A percentile compares a stretch with the other conserved stretches of the same genome.
These are phyloP conservation scores for Rosa persica DNA, from an alignment of 306 rosid genomes.

Conservation along the genomic window DNA sequence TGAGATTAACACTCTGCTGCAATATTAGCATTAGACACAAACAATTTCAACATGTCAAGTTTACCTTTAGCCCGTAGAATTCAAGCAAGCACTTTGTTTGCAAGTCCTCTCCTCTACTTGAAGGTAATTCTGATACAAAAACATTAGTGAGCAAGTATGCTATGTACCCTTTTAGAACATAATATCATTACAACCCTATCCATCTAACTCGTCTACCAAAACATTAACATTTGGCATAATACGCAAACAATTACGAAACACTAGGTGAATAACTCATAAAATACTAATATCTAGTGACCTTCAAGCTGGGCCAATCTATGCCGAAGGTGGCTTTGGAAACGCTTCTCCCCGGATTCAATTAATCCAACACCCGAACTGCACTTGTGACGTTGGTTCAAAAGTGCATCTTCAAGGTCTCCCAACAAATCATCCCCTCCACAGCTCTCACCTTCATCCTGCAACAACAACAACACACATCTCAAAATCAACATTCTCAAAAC, in stretches of 20 bases:
- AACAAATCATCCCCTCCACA: slow-evolving; percentile 48
- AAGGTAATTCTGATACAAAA: slow-evolving; percentile 79
- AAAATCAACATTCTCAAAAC: slow-evolving; percentile 15
- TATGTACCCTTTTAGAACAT: not conserved
- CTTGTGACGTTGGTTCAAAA: slow-evolving; percentile 48
- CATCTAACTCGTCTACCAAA: not conserved
- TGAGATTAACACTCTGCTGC: not conserved
- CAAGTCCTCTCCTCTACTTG: slow-evolving; percentile 92
- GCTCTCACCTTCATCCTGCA: slow-evolving; percentile 51
- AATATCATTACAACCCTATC: not conserved
- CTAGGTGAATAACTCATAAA: slow-evolving; percentile 12
- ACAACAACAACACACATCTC: slow-evolving; percentile 15
- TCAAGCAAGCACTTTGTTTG: slow-evolving; percentile 95
- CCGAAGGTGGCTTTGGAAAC: slow-evolving; percentile 55
- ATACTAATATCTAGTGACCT: slow-evolving; percentile 43
- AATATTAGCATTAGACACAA: slow-evolving; percentile 20
- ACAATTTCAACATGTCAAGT: slow-evolving; percentile 31
- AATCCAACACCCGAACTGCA: slow-evolving; percentile 53
- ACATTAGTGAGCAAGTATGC: slow-evolving; percentile 24
- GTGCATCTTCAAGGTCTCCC: slow-evolving; percentile 65
- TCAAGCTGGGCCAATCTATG: slow-evolving; percentile 76
- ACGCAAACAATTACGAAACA: not conserved
- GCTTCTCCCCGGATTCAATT: slow-evolving; percentile 49
- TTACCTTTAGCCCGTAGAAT: slow-evolving; percentile 94
- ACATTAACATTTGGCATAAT: not conserved